Conservation (phyloP, 495 filamentous ascomycete genomes). For the Penicilliopsis zonata region DNA sequence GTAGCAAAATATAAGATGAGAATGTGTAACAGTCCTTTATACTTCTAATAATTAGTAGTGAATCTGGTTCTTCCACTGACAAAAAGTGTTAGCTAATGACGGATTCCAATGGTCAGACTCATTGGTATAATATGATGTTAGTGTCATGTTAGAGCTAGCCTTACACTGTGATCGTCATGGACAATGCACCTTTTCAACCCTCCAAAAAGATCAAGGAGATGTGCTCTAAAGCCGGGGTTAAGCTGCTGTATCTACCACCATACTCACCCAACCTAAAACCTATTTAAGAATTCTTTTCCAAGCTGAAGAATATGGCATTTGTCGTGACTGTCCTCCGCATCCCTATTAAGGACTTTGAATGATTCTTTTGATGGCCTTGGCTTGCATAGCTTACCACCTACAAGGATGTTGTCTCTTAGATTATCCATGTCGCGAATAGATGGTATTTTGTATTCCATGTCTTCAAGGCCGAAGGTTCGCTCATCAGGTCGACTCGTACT, state of each 20-base stretch:
- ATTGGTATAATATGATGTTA: no score
- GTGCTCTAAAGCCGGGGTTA: slow-evolving; percentile 19
- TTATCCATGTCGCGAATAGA: slow-evolving; percentile 2
- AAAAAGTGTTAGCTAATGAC: no score
- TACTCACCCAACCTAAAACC: slow-evolving; percentile 7
- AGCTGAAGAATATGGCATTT: slow-evolving; percentile 1
- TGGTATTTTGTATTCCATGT: slow-evolving; percentile 2
- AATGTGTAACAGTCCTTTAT: neutral
- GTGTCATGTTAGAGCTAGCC: no score
- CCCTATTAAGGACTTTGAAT: neutral
- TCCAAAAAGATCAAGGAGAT: slow-evolving; percentile 15
- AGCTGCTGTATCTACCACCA: slow-evolving; percentile 10
- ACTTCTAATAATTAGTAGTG: neutral
- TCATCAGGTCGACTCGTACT: no score
- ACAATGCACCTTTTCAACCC: slow-evolving; percentile 19
- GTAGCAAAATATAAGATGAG: no score
- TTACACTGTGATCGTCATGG: no score
- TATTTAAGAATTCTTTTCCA: slow-evolving; percentile 6
- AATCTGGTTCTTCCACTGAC: no score
- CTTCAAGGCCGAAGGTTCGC: slow-evolving; percentile 1
- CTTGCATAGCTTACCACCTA: neutral
- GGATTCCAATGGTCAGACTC: no score
- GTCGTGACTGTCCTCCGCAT: neutral
- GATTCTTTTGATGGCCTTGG: neutral
- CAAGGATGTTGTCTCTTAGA: neutral